Evolutionary conservation across 176 grass and related monocot species (phyloP), one percentile per base, ranked within the genome.

Genomic region (Urochloa ruziziensis): DNA sequence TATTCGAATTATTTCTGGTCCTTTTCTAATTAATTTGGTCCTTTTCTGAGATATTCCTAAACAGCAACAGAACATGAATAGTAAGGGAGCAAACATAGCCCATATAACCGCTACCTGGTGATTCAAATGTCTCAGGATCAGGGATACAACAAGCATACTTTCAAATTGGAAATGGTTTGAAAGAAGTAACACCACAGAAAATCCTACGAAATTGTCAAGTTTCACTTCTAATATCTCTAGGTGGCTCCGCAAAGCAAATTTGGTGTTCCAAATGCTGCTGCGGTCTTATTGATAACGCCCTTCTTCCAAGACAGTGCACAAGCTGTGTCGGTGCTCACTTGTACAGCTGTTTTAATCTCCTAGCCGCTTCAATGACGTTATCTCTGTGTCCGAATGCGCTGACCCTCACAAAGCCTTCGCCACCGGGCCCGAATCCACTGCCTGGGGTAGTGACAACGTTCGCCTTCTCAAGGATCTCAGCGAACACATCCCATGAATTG

Each of bases 391-490:
- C 96, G 60, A 98, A 99, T 23, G 93, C 93, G 14, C 96, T 99
- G 23, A 99, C 77, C 74, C 93, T 92, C 69, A 99, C 70, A 36
- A 99, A 96, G 27, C 91, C 89, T 86, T 99, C 89, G 0, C 96
- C 96, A 0, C 93, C 96, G 0, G 96, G 93, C n/a, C 96, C 96
- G 29, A 98, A 98, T 63, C 96, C 96, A 73, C 87, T 94, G 25
- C 96, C 96, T 14, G 96, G 96, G 63, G 96, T 96, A 13, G 93
- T 98, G 25, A 96, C 93, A 77, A 98, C 87, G 74, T 95, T 77
- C 0, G 87, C 89, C 73, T 95, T 98, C 76, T 98, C 91, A 48
- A 98, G 80, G 57, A 98, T 96, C 77, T 98, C 96, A 0, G 89
- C 82, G 6, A 98, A 96, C 4, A 98, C 91, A 27, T 96, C 93